Evolutionary conservation across 768 basidiomycete genomes (phyloP).

Genomic region (Kwoniella bestiolae): DNA sequence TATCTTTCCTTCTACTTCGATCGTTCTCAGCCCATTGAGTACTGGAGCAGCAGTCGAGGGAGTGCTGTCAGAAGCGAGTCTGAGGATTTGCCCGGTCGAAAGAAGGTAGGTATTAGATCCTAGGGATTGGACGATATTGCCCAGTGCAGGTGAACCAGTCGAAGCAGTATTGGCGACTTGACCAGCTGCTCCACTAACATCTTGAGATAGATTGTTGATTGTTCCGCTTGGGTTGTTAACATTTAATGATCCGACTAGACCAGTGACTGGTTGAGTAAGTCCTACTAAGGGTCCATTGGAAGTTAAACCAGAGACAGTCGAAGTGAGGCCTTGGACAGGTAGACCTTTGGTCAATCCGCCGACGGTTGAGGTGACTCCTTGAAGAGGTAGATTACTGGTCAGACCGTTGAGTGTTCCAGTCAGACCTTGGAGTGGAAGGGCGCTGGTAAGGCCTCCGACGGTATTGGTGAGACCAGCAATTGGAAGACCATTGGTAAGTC

Average conservation of each 20-base stretch:
- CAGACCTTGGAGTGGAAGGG: constrained; percentile 7
- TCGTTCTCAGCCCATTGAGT: neutral
- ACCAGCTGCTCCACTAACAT: neutral
- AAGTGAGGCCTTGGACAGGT: neutral
- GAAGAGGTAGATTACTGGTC: constrained; percentile 8
- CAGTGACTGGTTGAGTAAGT: neutral
- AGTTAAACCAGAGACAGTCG: neutral
- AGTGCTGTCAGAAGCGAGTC: constrained; percentile 7
- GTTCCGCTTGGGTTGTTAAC: neutral
- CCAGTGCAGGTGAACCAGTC: neutral
- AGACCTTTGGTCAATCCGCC: constrained; percentile 12
- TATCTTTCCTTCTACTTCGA: constrained; percentile 19
- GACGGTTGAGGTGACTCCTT: constrained; percentile 12
- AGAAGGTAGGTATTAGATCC: constrained; percentile 19
- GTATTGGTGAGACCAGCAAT: constrained; percentile 12
- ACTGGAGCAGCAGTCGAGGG: neutral
- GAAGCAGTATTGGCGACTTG: neutral
- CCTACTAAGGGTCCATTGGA: neutral
- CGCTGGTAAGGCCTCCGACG: neutral
- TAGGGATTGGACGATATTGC: constrained; percentile 13
- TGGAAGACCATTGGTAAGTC: constrained; percentile 13
- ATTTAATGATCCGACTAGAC: neutral
- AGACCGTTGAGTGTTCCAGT: constrained; percentile 9
- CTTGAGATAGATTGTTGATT: neutral
- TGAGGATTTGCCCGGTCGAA: constrained; percentile 18